A percentile compares a stretch with the other conserved stretches of the same genome.
Conservation (phyloP, 208 protist species). For the Blechomonas ayalai region DNA sequence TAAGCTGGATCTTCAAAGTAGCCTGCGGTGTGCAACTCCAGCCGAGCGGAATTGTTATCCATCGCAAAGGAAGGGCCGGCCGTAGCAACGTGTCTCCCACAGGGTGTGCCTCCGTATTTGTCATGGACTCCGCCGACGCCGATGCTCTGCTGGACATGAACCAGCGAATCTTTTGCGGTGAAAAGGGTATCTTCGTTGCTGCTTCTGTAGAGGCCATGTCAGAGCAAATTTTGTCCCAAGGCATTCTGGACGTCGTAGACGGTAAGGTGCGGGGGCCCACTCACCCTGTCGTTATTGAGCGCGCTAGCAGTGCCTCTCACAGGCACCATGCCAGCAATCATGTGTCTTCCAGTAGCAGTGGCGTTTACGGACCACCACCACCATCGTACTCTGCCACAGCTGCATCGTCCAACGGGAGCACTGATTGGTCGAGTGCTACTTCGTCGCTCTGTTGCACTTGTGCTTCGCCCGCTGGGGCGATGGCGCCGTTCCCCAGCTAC, state of each 20-base stretch:
- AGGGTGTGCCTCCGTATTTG: slow-evolving; percentile 72
- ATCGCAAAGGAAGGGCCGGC: slow-evolving; percentile 57
- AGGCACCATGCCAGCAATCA: slow-evolving; percentile 4
- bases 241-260: slow-evolving; percentile 41
- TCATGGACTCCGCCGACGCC: slow-evolving; percentile 38
- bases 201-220: slow-evolving; percentile 39
- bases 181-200: slow-evolving; percentile 60
- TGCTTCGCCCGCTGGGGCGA: neutral
- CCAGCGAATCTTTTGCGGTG: slow-evolving; percentile 69
- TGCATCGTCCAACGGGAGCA: no score
- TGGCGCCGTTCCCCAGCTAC: slow-evolving; percentile 3
- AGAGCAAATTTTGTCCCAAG: slow-evolving; percentile 31
- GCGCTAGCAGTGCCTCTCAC: slow-evolving; percentile 29
- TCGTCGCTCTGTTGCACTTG: neutral
- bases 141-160: slow-evolving; percentile 44
- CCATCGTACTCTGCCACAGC: slow-evolving; percentile 5
- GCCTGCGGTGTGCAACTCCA: slow-evolving; percentile 51
- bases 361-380: neutral
- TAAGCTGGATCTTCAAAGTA: slow-evolving; percentile 66
- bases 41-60: slow-evolving; percentile 54
- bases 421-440: no score
- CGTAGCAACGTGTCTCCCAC: slow-evolving; percentile 41
- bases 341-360: slow-evolving; percentile 15
- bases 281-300: slow-evolving; percentile 76
- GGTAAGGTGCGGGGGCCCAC: slow-evolving; percentile 54